phyloP scores from a whole-genome alignment of 78 protist species.

The Dictyostelium purpureum region DNA sequence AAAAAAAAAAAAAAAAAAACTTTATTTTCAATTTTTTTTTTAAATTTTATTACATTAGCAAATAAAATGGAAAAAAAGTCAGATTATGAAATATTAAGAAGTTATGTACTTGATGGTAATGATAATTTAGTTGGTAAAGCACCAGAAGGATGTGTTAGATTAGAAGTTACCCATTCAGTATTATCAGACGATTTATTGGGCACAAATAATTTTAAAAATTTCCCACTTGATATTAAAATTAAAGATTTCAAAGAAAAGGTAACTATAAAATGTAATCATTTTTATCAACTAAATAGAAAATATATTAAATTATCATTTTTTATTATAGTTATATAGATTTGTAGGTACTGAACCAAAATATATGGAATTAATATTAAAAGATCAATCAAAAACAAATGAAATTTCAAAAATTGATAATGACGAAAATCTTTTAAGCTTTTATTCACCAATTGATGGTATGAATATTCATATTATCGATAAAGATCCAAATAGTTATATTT shows the following conservation, averaged over 20 bases:
- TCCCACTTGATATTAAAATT: slow-evolving; percentile 52
- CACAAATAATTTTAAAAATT: slow-evolving; percentile 67
- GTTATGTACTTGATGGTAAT: slow-evolving; percentile 7
- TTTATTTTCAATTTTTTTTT: too few species aligned
- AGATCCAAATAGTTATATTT: slow-evolving; percentile 65
- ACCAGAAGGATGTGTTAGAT: slow-evolving; percentile 67
- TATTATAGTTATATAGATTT: slow-evolving; percentile 50
- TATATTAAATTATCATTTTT: too few species aligned
- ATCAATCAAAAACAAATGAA: background rate
- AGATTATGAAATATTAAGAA: slow-evolving; percentile 17
- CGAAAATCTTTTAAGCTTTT: slow-evolving; percentile 18
- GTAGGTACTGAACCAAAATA: slow-evolving; percentile 84
- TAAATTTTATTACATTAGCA: too few species aligned
- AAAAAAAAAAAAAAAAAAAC: too few species aligned
- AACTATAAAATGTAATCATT: background rate
- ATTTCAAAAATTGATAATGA: slow-evolving; percentile 55
- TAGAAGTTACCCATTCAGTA: slow-evolving; percentile 77
- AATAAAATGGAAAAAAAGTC: too few species aligned
- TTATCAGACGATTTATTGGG: slow-evolving; percentile 53
- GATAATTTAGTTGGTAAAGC: slow-evolving; percentile 19
- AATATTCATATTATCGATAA: slow-evolving; percentile 84
- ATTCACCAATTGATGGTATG: slow-evolving; percentile 30
- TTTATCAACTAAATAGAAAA: background rate
- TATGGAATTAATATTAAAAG: slow-evolving; percentile 69
- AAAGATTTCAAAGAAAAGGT: slow-evolving; percentile 80